Base-by-base conservation (phyloP, 2,329 filamentous ascomycete species). In the Teratosphaeria pseudoeucalypti region DNA sequence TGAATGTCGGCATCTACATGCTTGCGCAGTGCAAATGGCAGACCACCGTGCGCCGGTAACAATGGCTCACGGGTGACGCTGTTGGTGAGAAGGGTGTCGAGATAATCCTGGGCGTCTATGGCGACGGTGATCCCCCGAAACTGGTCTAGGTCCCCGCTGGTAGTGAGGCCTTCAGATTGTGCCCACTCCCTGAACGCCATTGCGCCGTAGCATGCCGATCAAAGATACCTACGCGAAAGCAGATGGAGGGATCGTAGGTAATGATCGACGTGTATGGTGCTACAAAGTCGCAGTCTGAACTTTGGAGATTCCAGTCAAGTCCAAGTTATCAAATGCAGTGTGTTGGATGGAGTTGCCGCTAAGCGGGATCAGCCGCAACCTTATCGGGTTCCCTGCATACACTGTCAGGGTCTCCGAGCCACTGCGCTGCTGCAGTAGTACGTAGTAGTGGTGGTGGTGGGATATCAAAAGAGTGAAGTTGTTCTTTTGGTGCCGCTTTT, bases 71-170 rank as follows among this genome's bases (percentile, higher is more conserved):
- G 87, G 54, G 84, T 86, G 32, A 85, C 82, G 52, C 82, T 74
- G 59, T 81, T 83, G 70, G 87, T 84, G 68, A 96, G 84, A 65
- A 95, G 83, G 61, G 86, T 85, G 72, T 87, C 82, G 64, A 99
- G 83, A 74, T 94, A 97, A 75, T 95, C 88, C 57, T 89, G 87
- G 59, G 92, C 94, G 78, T 96, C 92, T 69, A 97, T 85, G 64
- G 87, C 92, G 68, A 96, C 82, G 58, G 86, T 82, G 61, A 84
- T 84, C 71, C 86, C 87, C 70, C 88, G 84, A 67, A 96, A 80
- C 63, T 89, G 83, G 62, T 85, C 80, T 66, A 95, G 75, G 61
- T 85, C 79, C 67, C 85, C 82, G 55, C 79, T 81, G 70, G 80
- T 78, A 62, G 77, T 76, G 65, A 83, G 77, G 19, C 60, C 57